These are phyloP conservation scores for Colletotrichum tamarilloi DNA, from an alignment of 2,329 filamentous ascomycete genomes.

Conservation along the genomic window DNA sequence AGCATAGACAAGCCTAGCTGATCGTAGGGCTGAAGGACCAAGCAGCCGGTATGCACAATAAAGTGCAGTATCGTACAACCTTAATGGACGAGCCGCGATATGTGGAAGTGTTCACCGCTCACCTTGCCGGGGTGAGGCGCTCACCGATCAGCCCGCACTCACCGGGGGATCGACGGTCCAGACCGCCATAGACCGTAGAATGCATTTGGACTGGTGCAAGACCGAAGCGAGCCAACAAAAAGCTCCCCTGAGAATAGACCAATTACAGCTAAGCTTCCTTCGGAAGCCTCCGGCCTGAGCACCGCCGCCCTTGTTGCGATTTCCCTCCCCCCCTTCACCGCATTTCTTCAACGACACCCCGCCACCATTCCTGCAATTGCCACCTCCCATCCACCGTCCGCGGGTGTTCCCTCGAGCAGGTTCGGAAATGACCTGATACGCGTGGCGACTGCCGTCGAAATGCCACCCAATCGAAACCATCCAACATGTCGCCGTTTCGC, in stretches of 20 bases:
- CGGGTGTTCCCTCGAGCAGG: neutral
- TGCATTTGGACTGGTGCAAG: neutral
- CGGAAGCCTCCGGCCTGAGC: neutral
- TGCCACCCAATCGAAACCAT: neutral
- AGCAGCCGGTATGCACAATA: no score
- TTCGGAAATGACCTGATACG: neutral
- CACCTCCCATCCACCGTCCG: neutral
- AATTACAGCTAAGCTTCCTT: neutral
- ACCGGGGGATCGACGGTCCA: neutral
- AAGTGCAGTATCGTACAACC: no score
- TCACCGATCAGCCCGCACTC: neutral
- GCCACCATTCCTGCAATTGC: neutral
- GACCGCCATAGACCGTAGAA: neutral
- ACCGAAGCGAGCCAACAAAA: neutral
- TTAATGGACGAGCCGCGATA: no score
- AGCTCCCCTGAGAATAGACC: neutral
- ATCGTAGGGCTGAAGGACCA: no score
- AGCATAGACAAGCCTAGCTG: no score
- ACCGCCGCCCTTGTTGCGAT: neutral
- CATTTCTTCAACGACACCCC: neutral
- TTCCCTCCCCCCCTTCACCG: neutral
- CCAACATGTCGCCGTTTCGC: neutral
- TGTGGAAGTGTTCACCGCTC: neutral
- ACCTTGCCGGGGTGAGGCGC: neutral
- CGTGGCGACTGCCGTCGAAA: neutral